Conservation (phyloP, 1,139 yeast species). For the Torulaspora globosa region DNA sequence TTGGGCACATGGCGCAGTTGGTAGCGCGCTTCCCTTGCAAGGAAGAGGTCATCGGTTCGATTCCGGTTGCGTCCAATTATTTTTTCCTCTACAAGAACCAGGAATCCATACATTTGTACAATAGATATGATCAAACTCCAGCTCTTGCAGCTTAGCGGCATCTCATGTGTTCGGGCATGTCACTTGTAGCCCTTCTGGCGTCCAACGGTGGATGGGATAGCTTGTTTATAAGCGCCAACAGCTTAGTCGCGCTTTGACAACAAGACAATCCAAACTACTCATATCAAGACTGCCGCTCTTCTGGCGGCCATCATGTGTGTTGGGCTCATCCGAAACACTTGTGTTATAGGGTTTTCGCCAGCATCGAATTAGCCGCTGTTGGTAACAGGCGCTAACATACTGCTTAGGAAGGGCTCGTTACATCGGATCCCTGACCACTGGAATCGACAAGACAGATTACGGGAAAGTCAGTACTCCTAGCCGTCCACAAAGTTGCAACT, state of each 20-base stretch:
- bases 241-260: not conserved
- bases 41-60: conserved; percentile 37
- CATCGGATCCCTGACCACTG: not conserved
- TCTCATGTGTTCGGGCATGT: too few relatives aligned
- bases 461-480: too few relatives aligned
- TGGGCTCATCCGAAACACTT: not conserved
- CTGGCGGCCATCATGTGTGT: not conserved
- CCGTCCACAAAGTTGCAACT: too few relatives aligned
- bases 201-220: too few relatives aligned
- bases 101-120: too few relatives aligned
- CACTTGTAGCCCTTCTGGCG: too few relatives aligned
- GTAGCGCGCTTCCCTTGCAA: conserved; percentile 38
- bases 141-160: too few relatives aligned
- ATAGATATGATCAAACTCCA: too few relatives aligned
- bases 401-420: too few relatives aligned
- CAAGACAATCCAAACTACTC: not conserved
- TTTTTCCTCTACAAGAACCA: conserved; percentile 1
- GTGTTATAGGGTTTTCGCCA: not conserved
- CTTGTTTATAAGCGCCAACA: not conserved
- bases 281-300: not conserved
- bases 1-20: conserved; percentile 37
- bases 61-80: conserved; percentile 34
- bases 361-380: not conserved
- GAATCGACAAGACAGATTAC: not conserved
- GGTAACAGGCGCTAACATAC: not conserved